Percentiles rank a stretch among this genome's conserved stretches.
These are phyloP conservation scores for Dryas drummondii DNA, from an alignment of 306 rosid genomes.

Conservation along the genomic window DNA sequence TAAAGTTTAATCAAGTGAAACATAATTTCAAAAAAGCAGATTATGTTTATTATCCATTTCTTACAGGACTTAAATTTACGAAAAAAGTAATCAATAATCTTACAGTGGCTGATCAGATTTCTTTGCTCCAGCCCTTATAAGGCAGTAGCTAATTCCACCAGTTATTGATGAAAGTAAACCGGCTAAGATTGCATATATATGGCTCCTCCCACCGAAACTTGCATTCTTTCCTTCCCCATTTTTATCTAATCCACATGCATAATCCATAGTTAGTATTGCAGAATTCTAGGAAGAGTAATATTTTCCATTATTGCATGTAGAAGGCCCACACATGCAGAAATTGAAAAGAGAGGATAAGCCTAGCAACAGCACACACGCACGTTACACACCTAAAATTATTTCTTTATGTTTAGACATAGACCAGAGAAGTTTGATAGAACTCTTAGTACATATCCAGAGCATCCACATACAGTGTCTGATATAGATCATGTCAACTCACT, in stretches of 20 bases:
- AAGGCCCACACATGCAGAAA: not conserved
- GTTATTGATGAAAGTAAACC: slow-evolving; percentile 64
- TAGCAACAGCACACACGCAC: slow-evolving; percentile 14
- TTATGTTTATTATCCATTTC: not conserved
- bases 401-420: not conserved
- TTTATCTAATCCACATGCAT: slow-evolving; percentile 54
- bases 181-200: slow-evolving; percentile 43
- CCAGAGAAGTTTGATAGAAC: not conserved
- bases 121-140: slow-evolving; percentile 72
- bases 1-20: not conserved
- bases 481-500: slow-evolving; percentile 28
- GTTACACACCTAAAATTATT: slow-evolving; percentile 7
- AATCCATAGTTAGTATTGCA: slow-evolving; percentile 30
- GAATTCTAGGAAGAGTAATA: slow-evolving; percentile 14
- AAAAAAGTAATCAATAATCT: slow-evolving; percentile 26
- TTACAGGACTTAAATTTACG: not conserved
- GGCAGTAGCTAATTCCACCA: slow-evolving; percentile 74
- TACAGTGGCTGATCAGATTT: slow-evolving; percentile 83
- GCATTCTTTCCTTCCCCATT: slow-evolving; percentile 41
- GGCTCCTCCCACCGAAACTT: slow-evolving; percentile 37
- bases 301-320: slow-evolving; percentile 16
- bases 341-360: not conserved
- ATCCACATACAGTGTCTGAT: slow-evolving; percentile 2
- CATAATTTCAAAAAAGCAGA: not conserved
- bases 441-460: not conserved